Conservation (phyloP, 2,329 filamentous ascomycete genomes). For the Sporothrix inflata region DNA sequence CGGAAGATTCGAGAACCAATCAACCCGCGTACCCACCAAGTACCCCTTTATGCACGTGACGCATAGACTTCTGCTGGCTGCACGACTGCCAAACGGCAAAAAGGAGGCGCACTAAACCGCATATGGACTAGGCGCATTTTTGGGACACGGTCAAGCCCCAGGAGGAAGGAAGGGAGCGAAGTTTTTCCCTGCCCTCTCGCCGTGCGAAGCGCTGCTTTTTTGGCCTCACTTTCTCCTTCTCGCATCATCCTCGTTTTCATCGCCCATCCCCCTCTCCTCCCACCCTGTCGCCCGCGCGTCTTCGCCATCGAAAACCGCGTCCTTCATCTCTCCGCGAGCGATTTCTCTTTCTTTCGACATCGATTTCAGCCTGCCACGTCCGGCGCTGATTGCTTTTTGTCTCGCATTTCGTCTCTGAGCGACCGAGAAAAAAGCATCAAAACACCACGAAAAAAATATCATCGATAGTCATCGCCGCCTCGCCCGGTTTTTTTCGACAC, state of each 20-base stretch:
- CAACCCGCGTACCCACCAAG: slow-evolving; percentile 16
- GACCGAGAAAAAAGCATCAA: slow-evolving; percentile 2
- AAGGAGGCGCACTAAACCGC: slow-evolving; percentile 37
- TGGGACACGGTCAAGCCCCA: slow-evolving; percentile 41
- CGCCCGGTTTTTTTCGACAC: slow-evolving; percentile 42
- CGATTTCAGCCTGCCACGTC: slow-evolving; percentile 33
- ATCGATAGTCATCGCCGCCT: slow-evolving; percentile 31
- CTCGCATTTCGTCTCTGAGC: background rate
- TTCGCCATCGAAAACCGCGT: slow-evolving; percentile 58
- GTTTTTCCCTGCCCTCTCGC: slow-evolving; percentile 47
- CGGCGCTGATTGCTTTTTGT: slow-evolving; percentile 14
- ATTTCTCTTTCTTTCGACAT: slow-evolving; percentile 24
- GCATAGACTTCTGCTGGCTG: background rate
- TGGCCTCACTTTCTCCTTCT: slow-evolving; percentile 28
- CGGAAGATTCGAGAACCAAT: slow-evolving; percentile 24
- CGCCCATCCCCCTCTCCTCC: slow-evolving; percentile 30
- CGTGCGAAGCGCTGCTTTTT: slow-evolving; percentile 25
- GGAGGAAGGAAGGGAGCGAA: slow-evolving; percentile 44
- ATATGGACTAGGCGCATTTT: slow-evolving; percentile 41
- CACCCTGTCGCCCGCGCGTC: slow-evolving; percentile 24
- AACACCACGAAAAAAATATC: slow-evolving; percentile 12
- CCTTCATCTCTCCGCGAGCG: slow-evolving; percentile 47
- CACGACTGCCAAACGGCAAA: slow-evolving; percentile 21
- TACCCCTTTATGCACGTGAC: slow-evolving; percentile 26
- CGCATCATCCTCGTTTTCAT: slow-evolving; percentile 45